Percentiles rank a stretch among this genome's conserved stretches.
phyloP scores from a whole-genome alignment of 208 protist species.

The Tritrichomonas musculus region DNA sequence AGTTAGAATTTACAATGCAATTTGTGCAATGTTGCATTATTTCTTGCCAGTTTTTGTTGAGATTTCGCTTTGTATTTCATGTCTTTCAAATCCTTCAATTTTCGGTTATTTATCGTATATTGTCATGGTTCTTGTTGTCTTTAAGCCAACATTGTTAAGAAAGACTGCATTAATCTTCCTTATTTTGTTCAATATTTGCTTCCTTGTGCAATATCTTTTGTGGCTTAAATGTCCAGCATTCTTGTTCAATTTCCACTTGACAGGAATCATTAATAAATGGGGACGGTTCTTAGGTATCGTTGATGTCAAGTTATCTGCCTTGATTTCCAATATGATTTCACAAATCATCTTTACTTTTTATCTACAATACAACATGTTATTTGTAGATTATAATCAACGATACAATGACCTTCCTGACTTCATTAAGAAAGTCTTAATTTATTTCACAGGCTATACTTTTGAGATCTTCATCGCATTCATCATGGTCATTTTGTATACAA shows the following conservation, averaged over 20 bases:
- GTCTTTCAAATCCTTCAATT: not conserved
- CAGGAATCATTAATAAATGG: not conserved
- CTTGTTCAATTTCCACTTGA: not conserved
- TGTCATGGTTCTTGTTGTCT: not conserved
- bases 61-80: not conserved
- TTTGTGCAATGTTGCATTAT: not conserved
- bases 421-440: not conserved
- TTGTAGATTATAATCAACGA: not conserved
- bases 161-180: not conserved
- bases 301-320: not conserved
- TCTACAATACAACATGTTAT: not conserved
- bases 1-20: not conserved
- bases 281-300: not conserved
- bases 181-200: constrained; percentile 12
- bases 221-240: not conserved
- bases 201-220: not conserved
- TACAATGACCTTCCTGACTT: not conserved
- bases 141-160: not conserved
- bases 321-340: not conserved
- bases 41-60: not conserved
- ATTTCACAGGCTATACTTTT: not conserved
- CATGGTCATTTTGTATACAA: not conserved
- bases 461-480: not conserved
- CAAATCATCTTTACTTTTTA: not conserved
- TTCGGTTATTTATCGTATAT: not conserved